Base-by-base conservation (phyloP, 2,329 filamentous ascomycete genomes). In the Esteya vermicola region DNA sequence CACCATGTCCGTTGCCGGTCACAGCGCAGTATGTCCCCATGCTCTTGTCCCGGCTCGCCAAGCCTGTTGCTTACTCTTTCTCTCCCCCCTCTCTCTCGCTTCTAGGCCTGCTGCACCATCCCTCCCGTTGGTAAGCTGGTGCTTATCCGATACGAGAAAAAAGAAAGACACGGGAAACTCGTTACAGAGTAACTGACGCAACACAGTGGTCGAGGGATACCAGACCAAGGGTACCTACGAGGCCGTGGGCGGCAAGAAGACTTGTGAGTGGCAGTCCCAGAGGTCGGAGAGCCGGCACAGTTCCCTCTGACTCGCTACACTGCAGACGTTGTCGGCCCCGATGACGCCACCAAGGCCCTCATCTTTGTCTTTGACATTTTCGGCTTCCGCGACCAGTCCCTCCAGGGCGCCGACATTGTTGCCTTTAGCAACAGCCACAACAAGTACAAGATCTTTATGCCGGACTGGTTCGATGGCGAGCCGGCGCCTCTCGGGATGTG, bases 361-460 rank as follows among this genome's bases (percentile, higher is more conserved):
- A 57, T 83, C 41, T 57, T 67, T 46, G 68, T 81, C 53, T 77
- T 62, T 54, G 78, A 83, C 57, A 78, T 81, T 55, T 81, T 81
- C 51, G 77, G 78, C 50, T 77, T 78, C 68, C 81, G 72, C 52
- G 70, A 73, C 20, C 80, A 84, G 58, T 78, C 78, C 3, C 46
- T 82, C 10, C 78, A 83, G 56, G 80, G 78, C 20, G 75, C 76
- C 46, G 80, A 85, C 51, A 82, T 75, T 49, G 62, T 81, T 20
- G 65, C 73, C 33, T 62, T 61, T 34, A 63, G 65, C 45, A 66
- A 72, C 51, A 54, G 63, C 57, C 69, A 62, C 59, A 72, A 64
- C 57, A 75, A 82, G 53, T 91, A 93, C 66, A 78, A 77, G 50
- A 83, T 94, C 49, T 86, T 88, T 61, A 88, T 95, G 47, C 88